Base-by-base conservation (phyloP, 306 rosid species). In the Gillenia trifoliata region DNA sequence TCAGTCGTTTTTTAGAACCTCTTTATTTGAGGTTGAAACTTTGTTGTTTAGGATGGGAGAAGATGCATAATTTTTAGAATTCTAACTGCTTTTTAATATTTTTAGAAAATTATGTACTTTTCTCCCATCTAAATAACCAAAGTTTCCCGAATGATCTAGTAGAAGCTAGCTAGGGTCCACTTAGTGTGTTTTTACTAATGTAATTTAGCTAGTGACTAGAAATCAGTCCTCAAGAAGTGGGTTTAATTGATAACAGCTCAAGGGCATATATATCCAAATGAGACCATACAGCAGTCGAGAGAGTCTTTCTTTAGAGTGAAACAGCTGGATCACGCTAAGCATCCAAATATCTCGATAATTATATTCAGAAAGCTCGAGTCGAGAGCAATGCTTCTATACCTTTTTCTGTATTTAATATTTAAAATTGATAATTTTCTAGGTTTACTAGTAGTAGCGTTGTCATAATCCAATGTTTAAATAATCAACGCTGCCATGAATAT, bases 311-410 rank as follows among this genome's bases (percentile, higher is more conserved):
- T 78, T 25, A 33, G 38, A n/a, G 25, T 61, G 34, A 63, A 49
- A 75, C 78, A 75, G 78, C 78, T 75, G 70, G 69, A 74, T 77
- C 81, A 59, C 47, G 78, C 81, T 60, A 47, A 47, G 8, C 20
- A 47, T 47, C 52, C 52, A 5, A 47, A 15, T 16, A 16, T 17
- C 52, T 38, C 78, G 38, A 71, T 75, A 31, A 70, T 38, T 15
- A 59, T 59, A 12, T 38, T 8, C 8, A 11, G 11, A 10, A 38
- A 38, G 41, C 41, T 9, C 8, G 11, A 38, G 3, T 8, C 41
- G 41, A 8, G 41, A 8, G 20, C 52, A 12, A 47, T 5, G 20
- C 6, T 16, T 47, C 20, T 1, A 47, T 8, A 20, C 52, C 19
- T 47, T 16, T 4, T 45, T 45, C 52, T 38, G 1, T 5, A 45